Base-by-base conservation (phyloP, 176 grass and related monocot species). In the Musa troglodytarum region DNA sequence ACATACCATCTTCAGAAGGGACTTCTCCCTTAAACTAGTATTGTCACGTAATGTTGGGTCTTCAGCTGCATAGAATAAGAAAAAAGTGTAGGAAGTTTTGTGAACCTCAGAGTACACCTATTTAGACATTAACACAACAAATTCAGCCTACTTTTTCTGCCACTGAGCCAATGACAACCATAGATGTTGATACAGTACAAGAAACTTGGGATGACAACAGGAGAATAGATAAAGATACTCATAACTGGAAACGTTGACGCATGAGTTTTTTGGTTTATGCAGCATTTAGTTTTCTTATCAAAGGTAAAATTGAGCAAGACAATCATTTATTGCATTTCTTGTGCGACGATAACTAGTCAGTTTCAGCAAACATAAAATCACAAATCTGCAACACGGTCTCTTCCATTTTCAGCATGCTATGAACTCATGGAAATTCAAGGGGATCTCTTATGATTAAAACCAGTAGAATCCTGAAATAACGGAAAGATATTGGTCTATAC, bases 11-110 rank as follows among this genome's bases (percentile, higher is more conserved):
- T 91, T 86, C 52, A 98, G 71, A 80, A 98, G 86, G 79, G 83
- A 91, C 54, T 86, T 94, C 75, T 84, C 86, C 68, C 34, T 93
- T 82, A 98, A 84, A 23, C 70, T 82, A 71, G 82, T 86, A 63
- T 98, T 94, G 79, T 94, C 88, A 74, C 88, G 86, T 76, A 98
- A 67, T 70, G 85, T 79, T 11, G 95, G 81, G 55, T 98, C 88
- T 66, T 98, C 84, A 49, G 88, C 95, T 98, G 81, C 69, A 80
- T 78, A 74, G 53, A 11, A 53, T 19, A 53, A 28, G 53, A 26
- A 51, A 72, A 63, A 77, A 15, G 15, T 6, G 6, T 2, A 74
- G 15, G 1, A 28, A 9, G 29, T 29, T 25, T 55, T 15, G 25
- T 23, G 6, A 55, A 34, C 53, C 2, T 23, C 21, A 54, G 12